These are phyloP conservation scores for Cordyceps cicadae DNA, from an alignment of 2,329 filamentous ascomycete species.

Conservation along the genomic window DNA sequence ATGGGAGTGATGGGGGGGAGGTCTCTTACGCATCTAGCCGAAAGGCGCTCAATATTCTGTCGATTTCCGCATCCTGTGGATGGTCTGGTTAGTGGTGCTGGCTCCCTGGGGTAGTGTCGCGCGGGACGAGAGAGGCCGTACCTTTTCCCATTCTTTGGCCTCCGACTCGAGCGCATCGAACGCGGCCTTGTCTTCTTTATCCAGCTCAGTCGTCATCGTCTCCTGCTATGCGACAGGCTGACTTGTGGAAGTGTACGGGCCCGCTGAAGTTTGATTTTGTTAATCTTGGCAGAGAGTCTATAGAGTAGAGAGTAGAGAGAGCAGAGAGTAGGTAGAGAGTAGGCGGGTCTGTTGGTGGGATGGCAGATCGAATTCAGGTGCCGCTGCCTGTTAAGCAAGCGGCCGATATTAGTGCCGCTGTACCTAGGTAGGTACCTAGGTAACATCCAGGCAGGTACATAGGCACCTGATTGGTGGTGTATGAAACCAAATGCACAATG, in stretches of 20 bases:
- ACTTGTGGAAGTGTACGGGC: background rate
- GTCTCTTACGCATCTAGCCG: conserved; percentile 51
- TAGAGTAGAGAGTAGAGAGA: too few species aligned
- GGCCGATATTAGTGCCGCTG: too few species aligned
- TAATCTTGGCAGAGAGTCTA: background rate
- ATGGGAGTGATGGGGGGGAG: background rate
- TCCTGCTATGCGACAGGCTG: conserved; percentile 14
- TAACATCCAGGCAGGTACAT: too few species aligned
- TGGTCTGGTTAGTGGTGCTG: background rate
- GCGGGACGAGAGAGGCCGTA: conserved; percentile 23
- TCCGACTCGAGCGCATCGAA: conserved; percentile 76
- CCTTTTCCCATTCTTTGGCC: conserved; percentile 87
- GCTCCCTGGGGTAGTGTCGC: background rate
- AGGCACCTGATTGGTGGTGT: too few species aligned
- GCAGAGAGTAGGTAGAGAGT: too few species aligned
- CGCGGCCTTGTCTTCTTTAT: conserved; percentile 60
- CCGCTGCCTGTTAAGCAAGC: background rate
- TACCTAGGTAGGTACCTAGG: too few species aligned
- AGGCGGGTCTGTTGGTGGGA: background rate
- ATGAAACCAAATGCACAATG: too few species aligned
- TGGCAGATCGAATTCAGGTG: background rate
- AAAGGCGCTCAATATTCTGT: conserved; percentile 87
- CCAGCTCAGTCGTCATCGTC: conserved; percentile 30
- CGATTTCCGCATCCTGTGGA: conserved; percentile 83
- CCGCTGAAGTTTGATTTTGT: background rate